phyloP scores from a whole-genome alignment of 2,329 filamentous ascomycete species.

The Diaporthe sp. region DNA sequence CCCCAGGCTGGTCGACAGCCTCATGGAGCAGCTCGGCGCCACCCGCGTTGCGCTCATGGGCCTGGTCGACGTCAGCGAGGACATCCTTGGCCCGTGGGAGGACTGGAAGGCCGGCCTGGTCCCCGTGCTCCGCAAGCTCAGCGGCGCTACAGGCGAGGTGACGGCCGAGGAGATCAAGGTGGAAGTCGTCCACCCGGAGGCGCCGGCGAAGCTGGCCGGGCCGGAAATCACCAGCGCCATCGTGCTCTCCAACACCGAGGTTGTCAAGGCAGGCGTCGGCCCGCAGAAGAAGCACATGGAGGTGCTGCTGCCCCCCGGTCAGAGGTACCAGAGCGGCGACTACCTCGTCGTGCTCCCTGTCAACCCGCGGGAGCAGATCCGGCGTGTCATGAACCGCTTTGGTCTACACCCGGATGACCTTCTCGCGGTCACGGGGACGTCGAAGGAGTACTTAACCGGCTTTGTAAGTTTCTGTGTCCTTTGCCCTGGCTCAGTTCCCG shows the following conservation, averaged over 20 bases:
- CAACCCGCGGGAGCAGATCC: slow-evolving; percentile 67
- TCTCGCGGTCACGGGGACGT: slow-evolving; percentile 61
- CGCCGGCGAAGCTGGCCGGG: slow-evolving; percentile 41
- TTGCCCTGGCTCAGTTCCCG: no score
- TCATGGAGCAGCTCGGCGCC: slow-evolving; percentile 59
- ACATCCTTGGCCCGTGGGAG: slow-evolving; percentile 66
- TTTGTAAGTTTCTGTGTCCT: slow-evolving; percentile 7
- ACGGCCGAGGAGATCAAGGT: slow-evolving; percentile 41
- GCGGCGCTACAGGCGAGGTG: slow-evolving; percentile 39
- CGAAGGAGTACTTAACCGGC: slow-evolving; percentile 46
- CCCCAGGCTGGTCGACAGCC: slow-evolving; percentile 61
- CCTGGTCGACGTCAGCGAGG: slow-evolving; percentile 61
- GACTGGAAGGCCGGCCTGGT: slow-evolving; percentile 60
- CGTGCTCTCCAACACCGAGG: slow-evolving; percentile 39
- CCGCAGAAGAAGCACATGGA: slow-evolving; percentile 44
- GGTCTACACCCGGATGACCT: slow-evolving; percentile 70
- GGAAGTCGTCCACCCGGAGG: slow-evolving; percentile 39
- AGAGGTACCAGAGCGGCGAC: slow-evolving; percentile 71
- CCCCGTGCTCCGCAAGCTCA: slow-evolving; percentile 43
- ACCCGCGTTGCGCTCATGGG: slow-evolving; percentile 58
- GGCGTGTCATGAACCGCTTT: slow-evolving; percentile 68
- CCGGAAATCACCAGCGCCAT: slow-evolving; percentile 36
- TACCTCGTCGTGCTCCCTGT: slow-evolving; percentile 72
- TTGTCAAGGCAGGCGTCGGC: slow-evolving; percentile 39
- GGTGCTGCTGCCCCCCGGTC: slow-evolving; percentile 49